Base-by-base conservation (phyloP, 2,329 filamentous ascomycete genomes). In the Clathrospora elynae region DNA sequence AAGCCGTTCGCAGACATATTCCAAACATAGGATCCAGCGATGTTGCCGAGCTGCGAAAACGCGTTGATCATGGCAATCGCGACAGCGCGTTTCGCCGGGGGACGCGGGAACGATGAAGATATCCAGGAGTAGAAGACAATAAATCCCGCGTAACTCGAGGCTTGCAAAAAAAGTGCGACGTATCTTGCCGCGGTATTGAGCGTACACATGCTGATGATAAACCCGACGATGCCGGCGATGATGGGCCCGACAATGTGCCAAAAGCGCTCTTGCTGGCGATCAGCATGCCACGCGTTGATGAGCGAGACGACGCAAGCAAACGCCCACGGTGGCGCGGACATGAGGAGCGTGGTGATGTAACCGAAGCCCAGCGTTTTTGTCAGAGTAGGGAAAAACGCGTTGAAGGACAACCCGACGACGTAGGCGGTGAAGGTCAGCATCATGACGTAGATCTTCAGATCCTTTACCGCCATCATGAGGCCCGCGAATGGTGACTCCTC, bases 21-120 rank as follows among this genome's bases (percentile, higher is more conserved):
- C 82, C 82, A 85, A 3, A 85, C 82, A 55, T 85, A 85, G 0
- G 77, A 80, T 2, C 82, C 82, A 0, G 82, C 81, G 5, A 68
- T 62, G 26, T 68, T 68, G 11, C 65, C 64, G n/a, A 23, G 18
- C 43, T 68, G 64, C 8, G 56, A 61, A 35, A 67, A 67, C 0
- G 80, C 80, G 61, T 83, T 83, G 71, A 83, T 78, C 62, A 83
- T 74, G 42, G 80, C 80, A 30, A 83, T 79, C 13, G 80, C 80
- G 2, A 82, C 80, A 7, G 80, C 80, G 22, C 80, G 78, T 72
- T 83, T 83, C 2, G 80, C 80, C 0, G 80, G 80, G 0, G 79
- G 80, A 1, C 80, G 78, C 0, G 81, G 80, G 67, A 65, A 67
- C 0, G 59, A 61, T 0, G 59, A 63, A 0, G 61, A 64, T 17